Base-by-base conservation (phyloP, 768 basidiomycete species). In the Candolleomyces eurysporus region DNA sequence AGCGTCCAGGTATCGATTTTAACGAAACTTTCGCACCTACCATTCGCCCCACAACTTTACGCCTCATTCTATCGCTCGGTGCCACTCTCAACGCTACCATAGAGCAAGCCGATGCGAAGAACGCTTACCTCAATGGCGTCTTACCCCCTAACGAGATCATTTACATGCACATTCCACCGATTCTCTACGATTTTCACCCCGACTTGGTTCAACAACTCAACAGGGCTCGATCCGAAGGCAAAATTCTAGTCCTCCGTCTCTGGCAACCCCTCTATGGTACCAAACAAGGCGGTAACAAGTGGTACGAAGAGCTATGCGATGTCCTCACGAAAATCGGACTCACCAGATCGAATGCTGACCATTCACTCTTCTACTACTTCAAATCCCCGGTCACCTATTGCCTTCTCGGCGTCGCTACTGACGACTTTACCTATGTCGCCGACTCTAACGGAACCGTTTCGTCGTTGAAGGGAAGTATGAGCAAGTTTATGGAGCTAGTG, bases 241-340 rank as follows among this genome's bases (percentile, higher is more conserved):
- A 43, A 17, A 43, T 9, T 8, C 42, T 43, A 43, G 42, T 43
- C 9, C 17, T 8, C 17, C 42, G 36, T 16, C 42, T 59, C n/a
- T 26, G 42, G n/a, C 46, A 48, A 31, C 61, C 65, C 5, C 63
- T 79, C 9, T 78, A 77, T 66, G 73, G 77, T 1, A 65, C 74
- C 4, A 73, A 73, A 26, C 76, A 78, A 60, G 68, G 72, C 2
- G 66, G 65, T 5, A 51, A 67, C 16, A n/a, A n/a, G n/a, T n/a
- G n/a, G n/a, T n/a, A n/a, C n/a, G n/a, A n/a, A n/a, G n/a, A n/a
- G n/a, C n/a, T 52, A 69, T 26, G 65, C 49, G 11, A n/a, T 21
- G 52, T 57, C 10, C 51, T 63, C 9, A 17, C 13, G 40, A 56
- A 21, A 26, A 52, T 66, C 31, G 64, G 64, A 11, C 66, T 64